phyloP scores from a whole-genome alignment of 1,284 basidiomycete species.

The Phlebopus sp. region DNA sequence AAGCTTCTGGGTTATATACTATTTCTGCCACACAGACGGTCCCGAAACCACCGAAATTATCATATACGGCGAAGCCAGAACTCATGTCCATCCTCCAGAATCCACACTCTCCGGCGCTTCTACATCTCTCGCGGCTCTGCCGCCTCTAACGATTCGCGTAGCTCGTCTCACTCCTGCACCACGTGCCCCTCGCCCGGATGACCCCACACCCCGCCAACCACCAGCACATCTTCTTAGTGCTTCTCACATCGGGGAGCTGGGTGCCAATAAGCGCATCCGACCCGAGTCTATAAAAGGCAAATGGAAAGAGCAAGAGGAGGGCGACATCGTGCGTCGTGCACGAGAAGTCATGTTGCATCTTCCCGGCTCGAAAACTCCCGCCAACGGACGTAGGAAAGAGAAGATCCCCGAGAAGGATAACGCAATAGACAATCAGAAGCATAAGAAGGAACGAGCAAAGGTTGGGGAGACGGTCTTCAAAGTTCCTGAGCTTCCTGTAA shows the following conservation, averaged over 20 bases:
- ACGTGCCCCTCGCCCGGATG: slow-evolving; percentile 62
- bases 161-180: slow-evolving; percentile 52
- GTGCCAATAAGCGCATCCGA: slow-evolving; percentile 19
- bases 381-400: slow-evolving; percentile 15
- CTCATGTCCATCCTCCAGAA: slow-evolving; percentile 16
- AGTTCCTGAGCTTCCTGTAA: slow-evolving; percentile 45
- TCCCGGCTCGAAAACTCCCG: slow-evolving; percentile 23
- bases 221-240: slow-evolving; percentile 36
- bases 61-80: slow-evolving; percentile 53
- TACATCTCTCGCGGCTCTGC: slow-evolving; percentile 16
- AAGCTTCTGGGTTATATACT: not conserved
- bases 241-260: slow-evolving; percentile 20
- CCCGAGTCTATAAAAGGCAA: slow-evolving; percentile 3
- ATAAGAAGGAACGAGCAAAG: slow-evolving; percentile 4
- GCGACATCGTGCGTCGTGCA: slow-evolving; percentile 30
- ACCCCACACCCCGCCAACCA: slow-evolving; percentile 69
- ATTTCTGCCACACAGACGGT: slow-evolving; percentile 41
- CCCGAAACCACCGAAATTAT: slow-evolving; percentile 66
- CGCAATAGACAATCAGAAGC: slow-evolving; percentile 5
- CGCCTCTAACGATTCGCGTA: slow-evolving; percentile 48
- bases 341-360: slow-evolving; percentile 37
- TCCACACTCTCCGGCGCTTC: slow-evolving; percentile 13
- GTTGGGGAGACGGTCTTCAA: slow-evolving; percentile 39
- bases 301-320: slow-evolving; percentile 18
- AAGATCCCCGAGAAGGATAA: not conserved